A percentile compares a stretch with the other conserved stretches of the same genome.
Conservation (phyloP, 345 rosid species). For the Hibiscus tridactylites region DNA sequence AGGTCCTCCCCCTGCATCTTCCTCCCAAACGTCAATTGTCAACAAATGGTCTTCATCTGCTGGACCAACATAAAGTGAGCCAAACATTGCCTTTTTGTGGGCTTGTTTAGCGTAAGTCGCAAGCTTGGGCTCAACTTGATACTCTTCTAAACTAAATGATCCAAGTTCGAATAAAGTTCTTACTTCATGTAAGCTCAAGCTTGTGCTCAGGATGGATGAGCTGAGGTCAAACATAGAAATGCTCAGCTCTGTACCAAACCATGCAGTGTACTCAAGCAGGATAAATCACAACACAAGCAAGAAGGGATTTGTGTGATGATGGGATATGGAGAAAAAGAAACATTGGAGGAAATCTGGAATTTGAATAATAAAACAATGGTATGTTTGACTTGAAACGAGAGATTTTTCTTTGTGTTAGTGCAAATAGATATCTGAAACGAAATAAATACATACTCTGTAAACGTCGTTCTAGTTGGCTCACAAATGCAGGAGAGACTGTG, state of each 20-base stretch:
- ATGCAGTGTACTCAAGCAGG: background rate
- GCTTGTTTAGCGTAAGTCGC: background rate
- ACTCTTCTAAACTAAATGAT: background rate
- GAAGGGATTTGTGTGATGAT: too few relatives aligned
- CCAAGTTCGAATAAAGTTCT: background rate
- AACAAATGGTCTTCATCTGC: background rate
- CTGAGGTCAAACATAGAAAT: background rate
- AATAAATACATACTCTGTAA: constrained; percentile 50
- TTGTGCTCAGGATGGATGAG: background rate
- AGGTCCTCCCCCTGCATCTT: background rate
- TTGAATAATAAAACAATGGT: constrained; percentile 2
- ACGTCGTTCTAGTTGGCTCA: constrained; percentile 64
- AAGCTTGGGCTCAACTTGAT: background rate
- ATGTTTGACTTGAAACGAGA: background rate
- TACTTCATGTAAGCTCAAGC: background rate
- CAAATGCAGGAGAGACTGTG: constrained; percentile 83
- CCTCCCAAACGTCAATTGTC: background rate
- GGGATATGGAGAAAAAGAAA: background rate
- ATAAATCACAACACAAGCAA: too few relatives aligned
- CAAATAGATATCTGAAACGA: background rate
- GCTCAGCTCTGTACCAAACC: background rate
- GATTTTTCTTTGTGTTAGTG: background rate
- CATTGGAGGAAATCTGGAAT: background rate
- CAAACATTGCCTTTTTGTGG: background rate
- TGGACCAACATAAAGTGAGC: background rate